These are phyloP conservation scores for Aspergillus fructus DNA, from an alignment of 2,329 filamentous ascomycete species.

Conservation along the genomic window DNA sequence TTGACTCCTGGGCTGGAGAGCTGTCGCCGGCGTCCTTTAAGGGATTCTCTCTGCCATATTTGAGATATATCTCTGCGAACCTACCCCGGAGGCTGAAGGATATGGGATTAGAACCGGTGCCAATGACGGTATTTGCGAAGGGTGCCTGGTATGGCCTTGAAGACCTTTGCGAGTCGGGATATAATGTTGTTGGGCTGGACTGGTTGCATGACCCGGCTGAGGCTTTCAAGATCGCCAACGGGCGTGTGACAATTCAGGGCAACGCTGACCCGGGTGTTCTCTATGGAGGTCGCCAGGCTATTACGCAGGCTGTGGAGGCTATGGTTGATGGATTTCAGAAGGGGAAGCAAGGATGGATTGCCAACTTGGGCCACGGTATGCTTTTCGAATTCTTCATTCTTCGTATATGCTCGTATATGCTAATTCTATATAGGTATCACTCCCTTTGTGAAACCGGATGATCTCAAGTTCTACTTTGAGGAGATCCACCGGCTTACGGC, in stretches of 20 bases:
- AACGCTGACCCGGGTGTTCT: slow-evolving; percentile 94
- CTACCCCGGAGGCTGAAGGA: slow-evolving; percentile 73
- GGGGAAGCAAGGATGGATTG: slow-evolving; percentile 91
- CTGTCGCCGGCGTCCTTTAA: slow-evolving; percentile 81
- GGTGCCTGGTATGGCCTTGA: slow-evolving; percentile 95
- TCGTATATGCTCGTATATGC: slow-evolving; percentile 19
- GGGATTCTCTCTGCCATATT: slow-evolving; percentile 80
- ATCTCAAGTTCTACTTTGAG: slow-evolving; percentile 89
- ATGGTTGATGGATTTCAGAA: slow-evolving; percentile 86
- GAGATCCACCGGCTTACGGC: slow-evolving; percentile 70
- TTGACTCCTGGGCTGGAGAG: slow-evolving; percentile 97
- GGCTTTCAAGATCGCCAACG: slow-evolving; percentile 74
- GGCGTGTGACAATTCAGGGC: slow-evolving; percentile 82
- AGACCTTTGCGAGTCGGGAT: slow-evolving; percentile 80
- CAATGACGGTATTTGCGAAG: slow-evolving; percentile 98
- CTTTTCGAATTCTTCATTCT: slow-evolving; percentile 8
- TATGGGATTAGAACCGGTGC: slow-evolving; percentile 74
- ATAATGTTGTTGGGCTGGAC: slow-evolving; percentile 91
- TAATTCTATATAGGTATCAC: slow-evolving; percentile 68
- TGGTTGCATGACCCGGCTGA: slow-evolving; percentile 90
- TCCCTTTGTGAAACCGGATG: slow-evolving; percentile 88
- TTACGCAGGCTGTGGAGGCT: slow-evolving; percentile 76
- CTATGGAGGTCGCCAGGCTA: slow-evolving; percentile 79
- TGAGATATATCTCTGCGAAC: slow-evolving; percentile 77
- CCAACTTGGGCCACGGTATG: slow-evolving; percentile 91